Evolutionary conservation across 805 yeast species (phyloP).

Genomic region (Zygotorulaspora sp.): DNA sequence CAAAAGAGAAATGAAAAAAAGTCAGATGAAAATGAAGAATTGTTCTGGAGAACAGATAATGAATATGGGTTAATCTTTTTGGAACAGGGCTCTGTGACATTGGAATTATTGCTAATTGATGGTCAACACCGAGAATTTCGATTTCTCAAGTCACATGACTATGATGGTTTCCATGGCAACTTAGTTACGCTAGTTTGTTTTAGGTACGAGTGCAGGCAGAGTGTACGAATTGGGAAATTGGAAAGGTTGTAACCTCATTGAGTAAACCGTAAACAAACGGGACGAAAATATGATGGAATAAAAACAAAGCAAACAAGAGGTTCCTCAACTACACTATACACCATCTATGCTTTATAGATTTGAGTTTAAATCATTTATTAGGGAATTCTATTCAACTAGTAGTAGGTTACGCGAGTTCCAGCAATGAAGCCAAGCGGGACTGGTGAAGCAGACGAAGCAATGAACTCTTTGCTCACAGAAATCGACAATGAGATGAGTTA

Average conservation of each 20-base stretch:
- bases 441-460: constrained; percentile 16
- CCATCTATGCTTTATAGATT: background rate
- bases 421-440: constrained; percentile 2
- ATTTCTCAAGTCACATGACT: too few species aligned
- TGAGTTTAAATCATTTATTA: background rate
- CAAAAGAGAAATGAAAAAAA: too few species aligned
- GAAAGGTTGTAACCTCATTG: background rate
- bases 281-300: background rate
- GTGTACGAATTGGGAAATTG: background rate
- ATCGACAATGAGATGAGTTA: constrained; percentile 29
- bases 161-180: background rate
- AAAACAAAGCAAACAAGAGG: background rate
- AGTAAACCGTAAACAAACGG: background rate
- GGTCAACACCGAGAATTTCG: too few species aligned
- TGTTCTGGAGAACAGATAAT: too few species aligned
- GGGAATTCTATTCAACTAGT: too few species aligned
- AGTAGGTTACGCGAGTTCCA: too few species aligned
- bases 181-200: background rate
- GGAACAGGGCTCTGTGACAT: too few species aligned
- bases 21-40: too few species aligned
- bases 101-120: too few species aligned
- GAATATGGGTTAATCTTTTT: too few species aligned
- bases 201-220: background rate
- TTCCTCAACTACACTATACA: background rate
- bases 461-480: constrained; percentile 30